These are phyloP conservation scores for Lentithecium fluviatile DNA, from an alignment of 495 filamentous ascomycete species.

Conservation along the genomic window DNA sequence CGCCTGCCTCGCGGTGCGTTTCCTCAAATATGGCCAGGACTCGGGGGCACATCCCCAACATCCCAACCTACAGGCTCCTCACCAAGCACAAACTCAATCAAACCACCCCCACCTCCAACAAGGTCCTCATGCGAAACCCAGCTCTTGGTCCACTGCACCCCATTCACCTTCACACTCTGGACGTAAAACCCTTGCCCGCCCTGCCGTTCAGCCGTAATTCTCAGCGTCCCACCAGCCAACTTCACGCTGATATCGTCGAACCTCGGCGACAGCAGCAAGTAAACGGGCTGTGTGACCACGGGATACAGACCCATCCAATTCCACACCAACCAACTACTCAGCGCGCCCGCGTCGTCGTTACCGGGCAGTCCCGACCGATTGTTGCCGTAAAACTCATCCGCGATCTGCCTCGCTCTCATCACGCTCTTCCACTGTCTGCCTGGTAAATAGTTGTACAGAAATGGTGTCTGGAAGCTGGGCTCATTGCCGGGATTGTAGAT, in stretches of 20 bases:
- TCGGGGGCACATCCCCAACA: constrained; percentile 36
- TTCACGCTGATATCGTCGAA: constrained; percentile 30
- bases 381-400: not conserved
- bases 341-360: constrained; percentile 37
- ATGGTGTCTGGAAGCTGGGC: constrained; percentile 37
- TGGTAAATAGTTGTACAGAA: constrained; percentile 19
- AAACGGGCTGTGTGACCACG: constrained; percentile 32
- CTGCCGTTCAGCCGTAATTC: constrained; percentile 15
- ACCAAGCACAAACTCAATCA: constrained; percentile 39
- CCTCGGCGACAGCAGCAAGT: constrained; percentile 22
- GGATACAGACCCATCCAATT: constrained; percentile 38
- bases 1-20: too few species aligned
- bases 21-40: constrained; percentile 33
- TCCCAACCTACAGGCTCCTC: constrained; percentile 33
- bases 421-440: constrained; percentile 37
- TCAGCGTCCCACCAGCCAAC: constrained; percentile 17
- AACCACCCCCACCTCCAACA: constrained; percentile 35
- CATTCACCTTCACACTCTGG: constrained; percentile 41
- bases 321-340: constrained; percentile 35
- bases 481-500: constrained; percentile 59
- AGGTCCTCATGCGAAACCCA: constrained; percentile 36
- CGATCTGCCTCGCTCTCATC: not conserved
- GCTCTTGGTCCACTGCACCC: constrained; percentile 32
- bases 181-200: constrained; percentile 33
- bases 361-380: constrained; percentile 29